Conservation (phyloP, 129 eudicot species). For the Dittrichia graveolens region DNA sequence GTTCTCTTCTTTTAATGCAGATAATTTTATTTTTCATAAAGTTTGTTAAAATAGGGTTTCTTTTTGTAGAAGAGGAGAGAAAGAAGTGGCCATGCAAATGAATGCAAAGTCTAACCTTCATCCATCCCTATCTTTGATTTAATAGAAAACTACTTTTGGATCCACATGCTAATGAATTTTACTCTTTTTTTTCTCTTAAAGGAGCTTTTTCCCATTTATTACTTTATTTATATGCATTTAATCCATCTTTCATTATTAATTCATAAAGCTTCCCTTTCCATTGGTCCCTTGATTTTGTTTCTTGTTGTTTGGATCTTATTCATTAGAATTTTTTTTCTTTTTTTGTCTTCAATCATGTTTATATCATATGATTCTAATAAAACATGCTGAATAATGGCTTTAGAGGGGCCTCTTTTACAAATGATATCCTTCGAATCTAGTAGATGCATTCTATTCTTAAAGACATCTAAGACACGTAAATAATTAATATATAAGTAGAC, state of each 20-base stretch:
- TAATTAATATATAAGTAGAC: background rate
- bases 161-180: constrained; percentile 14
- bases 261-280: constrained; percentile 30
- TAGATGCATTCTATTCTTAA: constrained; percentile 7
- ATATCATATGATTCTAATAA: constrained; percentile 28
- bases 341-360: constrained; percentile 26
- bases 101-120: constrained; percentile 53
- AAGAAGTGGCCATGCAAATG: constrained; percentile 60
- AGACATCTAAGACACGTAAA: background rate
- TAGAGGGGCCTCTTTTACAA: constrained; percentile 11
- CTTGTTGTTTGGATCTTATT: constrained; percentile 39
- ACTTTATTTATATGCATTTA: constrained; percentile 22
- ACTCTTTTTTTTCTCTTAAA: constrained; percentile 42
- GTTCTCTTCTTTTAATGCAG: constrained; percentile 65
- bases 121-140: constrained; percentile 42
- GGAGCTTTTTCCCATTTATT: constrained; percentile 61
- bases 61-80: constrained; percentile 35
- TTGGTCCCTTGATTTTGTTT: constrained; percentile 45
- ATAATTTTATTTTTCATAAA: constrained; percentile 28
- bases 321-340: constrained; percentile 25
- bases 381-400: constrained; percentile 28
- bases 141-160: constrained; percentile 40
- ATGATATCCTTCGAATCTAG: constrained; percentile 9
- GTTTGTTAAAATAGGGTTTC: constrained; percentile 37
- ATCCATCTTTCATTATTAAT: constrained; percentile 32